A percentile compares a stretch with the other conserved stretches of the same genome.
phyloP scores from a whole-genome alignment of 768 basidiomycete species.

The Russula compacta region DNA sequence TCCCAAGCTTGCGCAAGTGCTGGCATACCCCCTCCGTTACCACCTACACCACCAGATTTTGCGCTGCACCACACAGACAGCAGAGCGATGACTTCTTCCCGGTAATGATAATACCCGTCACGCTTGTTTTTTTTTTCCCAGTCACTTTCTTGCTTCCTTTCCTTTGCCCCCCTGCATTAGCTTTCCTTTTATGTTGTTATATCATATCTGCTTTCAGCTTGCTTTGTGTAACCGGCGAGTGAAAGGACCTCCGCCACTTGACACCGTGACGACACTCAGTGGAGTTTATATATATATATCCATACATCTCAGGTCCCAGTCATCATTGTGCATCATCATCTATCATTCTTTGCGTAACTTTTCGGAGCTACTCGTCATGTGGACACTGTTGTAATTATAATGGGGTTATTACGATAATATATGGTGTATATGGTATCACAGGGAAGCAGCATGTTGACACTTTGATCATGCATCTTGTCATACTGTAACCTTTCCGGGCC shows the following conservation, averaged over 20 bases:
- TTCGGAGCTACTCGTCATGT: constrained; percentile 1
- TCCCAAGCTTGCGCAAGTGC: constrained; percentile 22
- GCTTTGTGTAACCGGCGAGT: constrained; percentile 2
- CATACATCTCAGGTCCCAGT: not conserved
- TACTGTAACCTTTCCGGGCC: too few species aligned
- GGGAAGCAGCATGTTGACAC: not conserved
- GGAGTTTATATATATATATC: constrained; percentile 4
- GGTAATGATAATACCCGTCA: not conserved
- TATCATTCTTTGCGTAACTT: not conserved
- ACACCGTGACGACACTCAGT: not conserved
- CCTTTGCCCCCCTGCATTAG: not conserved
- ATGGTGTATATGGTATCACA: not conserved
- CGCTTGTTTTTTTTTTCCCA: not conserved
- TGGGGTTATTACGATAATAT: constrained; percentile 8
- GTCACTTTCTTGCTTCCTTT: not conserved
- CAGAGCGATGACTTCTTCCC: not conserved
- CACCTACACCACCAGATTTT: not conserved
- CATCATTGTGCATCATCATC: not conserved
- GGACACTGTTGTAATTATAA: constrained; percentile 2
- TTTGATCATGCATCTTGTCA: not conserved
- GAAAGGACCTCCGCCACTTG: not conserved
- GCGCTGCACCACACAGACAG: not conserved
- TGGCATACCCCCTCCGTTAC: constrained; percentile 21
- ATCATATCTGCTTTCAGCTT: not conserved
- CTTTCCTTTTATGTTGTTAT: not conserved